phyloP scores from a whole-genome alignment of 805 yeast genomes.

The Cyberlindnera xishuangbannaensis region DNA sequence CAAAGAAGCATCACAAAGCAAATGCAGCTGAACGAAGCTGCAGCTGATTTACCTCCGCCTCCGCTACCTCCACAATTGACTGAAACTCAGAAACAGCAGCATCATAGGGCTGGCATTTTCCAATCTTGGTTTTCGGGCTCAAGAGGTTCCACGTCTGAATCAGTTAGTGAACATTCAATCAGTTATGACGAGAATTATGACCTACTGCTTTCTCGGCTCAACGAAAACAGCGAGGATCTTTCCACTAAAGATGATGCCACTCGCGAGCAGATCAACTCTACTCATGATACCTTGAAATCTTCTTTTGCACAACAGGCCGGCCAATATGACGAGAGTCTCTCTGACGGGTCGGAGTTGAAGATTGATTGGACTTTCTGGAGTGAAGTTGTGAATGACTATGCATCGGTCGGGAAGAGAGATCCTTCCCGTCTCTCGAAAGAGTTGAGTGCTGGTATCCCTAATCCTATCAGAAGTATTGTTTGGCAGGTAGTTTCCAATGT shows the following conservation, averaged over 20 bases:
- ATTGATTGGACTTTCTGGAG: constrained; percentile 91
- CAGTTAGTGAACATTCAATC: constrained; percentile 15
- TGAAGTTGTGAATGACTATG: constrained; percentile 68
- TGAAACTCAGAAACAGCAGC: constrained; percentile 17
- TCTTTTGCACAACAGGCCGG: constrained; percentile 12
- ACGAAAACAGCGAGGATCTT: constrained; percentile 48
- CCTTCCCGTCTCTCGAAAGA: constrained; percentile 55
- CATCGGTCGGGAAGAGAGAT: constrained; percentile 54
- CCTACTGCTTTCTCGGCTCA: constrained; percentile 53
- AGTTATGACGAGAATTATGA: constrained; percentile 42
- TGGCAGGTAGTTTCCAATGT: constrained; percentile 89
- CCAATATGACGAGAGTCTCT: background rate
- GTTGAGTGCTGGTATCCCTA: constrained; percentile 75
- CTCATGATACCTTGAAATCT: constrained; percentile 38
- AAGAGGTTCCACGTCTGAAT: constrained; percentile 1
- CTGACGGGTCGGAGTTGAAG: constrained; percentile 30
- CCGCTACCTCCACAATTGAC: constrained; percentile 24
- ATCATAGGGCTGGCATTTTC: constrained; percentile 20
- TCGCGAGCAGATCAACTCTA: constrained; percentile 45
- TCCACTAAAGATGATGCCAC: constrained; percentile 44
- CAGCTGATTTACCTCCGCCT: constrained; percentile 23
- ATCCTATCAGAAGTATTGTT: constrained; percentile 77
- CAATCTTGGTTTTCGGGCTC: constrained; percentile 21
- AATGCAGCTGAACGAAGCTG: too few species aligned
- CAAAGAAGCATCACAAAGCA: too few species aligned